Evolutionary conservation across 768 basidiomycete species (phyloP).

Genomic region (Russula dissimulans): DNA sequence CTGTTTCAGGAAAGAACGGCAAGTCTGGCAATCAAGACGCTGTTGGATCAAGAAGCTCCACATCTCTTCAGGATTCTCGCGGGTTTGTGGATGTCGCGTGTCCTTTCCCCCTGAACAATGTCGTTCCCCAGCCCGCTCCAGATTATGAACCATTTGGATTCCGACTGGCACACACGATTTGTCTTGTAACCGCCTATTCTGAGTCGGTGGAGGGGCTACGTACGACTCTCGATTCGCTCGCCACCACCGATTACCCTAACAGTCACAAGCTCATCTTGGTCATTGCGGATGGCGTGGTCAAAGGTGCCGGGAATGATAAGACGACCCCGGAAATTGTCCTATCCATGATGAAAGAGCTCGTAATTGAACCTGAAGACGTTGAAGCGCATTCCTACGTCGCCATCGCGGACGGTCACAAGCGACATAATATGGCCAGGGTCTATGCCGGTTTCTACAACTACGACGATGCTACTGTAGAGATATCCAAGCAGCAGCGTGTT

Average conservation of each 20-base stretch:
- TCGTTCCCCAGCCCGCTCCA: conserved; percentile 85
- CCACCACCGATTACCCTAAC: conserved; percentile 97
- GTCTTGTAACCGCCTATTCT: conserved; percentile 96
- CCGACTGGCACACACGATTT: conserved; percentile 88
- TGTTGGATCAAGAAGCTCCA: conserved; percentile 73
- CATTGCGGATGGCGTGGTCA: conserved; percentile 97
- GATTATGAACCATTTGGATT: conserved; percentile 96
- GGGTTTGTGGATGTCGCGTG: conserved; percentile 62
- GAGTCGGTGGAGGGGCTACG: conserved; percentile 94
- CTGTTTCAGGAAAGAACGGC: conserved; percentile 29
- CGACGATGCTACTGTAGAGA: conserved; percentile 81
- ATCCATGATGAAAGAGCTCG: conserved; percentile 94
- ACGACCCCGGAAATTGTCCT: conserved; percentile 93
- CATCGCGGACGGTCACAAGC: conserved; percentile 98
- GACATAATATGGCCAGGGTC: conserved; percentile 99
- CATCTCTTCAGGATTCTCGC: conserved; percentile 53
- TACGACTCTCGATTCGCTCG: conserved; percentile 96
- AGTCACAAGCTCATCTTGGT: conserved; percentile 93
- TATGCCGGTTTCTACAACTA: conserved; percentile 97
- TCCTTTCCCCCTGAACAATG: conserved; percentile 86
- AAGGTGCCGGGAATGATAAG: conserved; percentile 81
- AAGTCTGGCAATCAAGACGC: conserved; percentile 69
- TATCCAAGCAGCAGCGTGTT: conserved; percentile 91
- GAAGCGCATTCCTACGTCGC: conserved; percentile 95
- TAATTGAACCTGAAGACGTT: conserved; percentile 72